phyloP scores from a whole-genome alignment of 208 protist genomes.

The Herpetomonas samuelpessoai region DNA sequence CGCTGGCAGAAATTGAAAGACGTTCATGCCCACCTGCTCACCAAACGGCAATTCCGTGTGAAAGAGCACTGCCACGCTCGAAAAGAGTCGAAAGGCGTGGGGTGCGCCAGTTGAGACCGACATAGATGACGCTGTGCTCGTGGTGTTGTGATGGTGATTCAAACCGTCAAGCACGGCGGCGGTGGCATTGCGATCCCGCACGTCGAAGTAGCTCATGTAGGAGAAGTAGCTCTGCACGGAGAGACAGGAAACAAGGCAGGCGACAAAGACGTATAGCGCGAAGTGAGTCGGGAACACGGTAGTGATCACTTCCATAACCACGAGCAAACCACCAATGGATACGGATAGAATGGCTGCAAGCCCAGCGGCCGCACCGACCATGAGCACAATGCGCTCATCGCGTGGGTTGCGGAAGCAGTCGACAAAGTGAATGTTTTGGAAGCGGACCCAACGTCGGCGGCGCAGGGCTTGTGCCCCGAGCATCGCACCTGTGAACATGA shows the following conservation, averaged over 20 bases:
- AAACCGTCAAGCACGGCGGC: background rate
- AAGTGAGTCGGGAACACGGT: slow-evolving; percentile 48
- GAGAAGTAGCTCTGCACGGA: slow-evolving; percentile 50
- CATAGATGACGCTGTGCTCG: no score
- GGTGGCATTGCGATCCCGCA: slow-evolving; percentile 18
- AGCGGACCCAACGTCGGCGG: slow-evolving; percentile 36
- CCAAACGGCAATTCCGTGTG: slow-evolving; percentile 33
- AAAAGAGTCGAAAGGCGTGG: slow-evolving; percentile 24
- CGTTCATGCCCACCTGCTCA: slow-evolving; percentile 38
- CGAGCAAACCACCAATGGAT: slow-evolving; percentile 47
- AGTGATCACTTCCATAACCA: slow-evolving; percentile 51
- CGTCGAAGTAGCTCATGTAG: slow-evolving; percentile 33
- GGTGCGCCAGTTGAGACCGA: no score
- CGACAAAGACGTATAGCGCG: slow-evolving; percentile 59
- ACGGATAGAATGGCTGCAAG: slow-evolving; percentile 48
- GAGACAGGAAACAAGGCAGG: slow-evolving; percentile 43
- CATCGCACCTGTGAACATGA: slow-evolving; percentile 52
- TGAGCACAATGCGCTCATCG: slow-evolving; percentile 38
- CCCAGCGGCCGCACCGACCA: slow-evolving; percentile 50
- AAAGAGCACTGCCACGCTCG: slow-evolving; percentile 32
- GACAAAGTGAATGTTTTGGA: slow-evolving; percentile 44
- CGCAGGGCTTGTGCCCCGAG: slow-evolving; percentile 36
- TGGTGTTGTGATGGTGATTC: background rate
- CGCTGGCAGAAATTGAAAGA: slow-evolving; percentile 37
- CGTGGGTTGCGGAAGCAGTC: slow-evolving; percentile 60